A percentile compares a stretch with the other conserved stretches of the same genome.
These are phyloP conservation scores for Boechera stricta DNA, from an alignment of 345 rosid species.

Conservation along the genomic window DNA sequence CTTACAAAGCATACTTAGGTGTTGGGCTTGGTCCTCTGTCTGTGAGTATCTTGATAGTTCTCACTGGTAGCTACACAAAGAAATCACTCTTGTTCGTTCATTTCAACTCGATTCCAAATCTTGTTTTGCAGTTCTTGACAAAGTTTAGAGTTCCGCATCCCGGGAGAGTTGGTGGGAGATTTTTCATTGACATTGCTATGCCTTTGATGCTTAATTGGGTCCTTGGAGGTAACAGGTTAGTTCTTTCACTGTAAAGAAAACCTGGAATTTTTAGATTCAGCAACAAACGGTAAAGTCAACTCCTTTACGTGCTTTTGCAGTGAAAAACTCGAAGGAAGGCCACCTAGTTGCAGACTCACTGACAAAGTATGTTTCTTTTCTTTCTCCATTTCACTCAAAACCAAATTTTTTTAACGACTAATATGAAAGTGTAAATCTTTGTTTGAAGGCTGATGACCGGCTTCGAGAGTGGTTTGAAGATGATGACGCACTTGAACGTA, in stretches of 20 bases:
- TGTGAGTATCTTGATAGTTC: slow-evolving; percentile 50
- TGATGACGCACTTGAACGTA: slow-evolving; percentile 79
- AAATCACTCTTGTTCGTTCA: neutral
- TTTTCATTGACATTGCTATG: slow-evolving; percentile 78
- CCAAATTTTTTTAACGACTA: neutral
- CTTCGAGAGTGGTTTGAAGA: slow-evolving; percentile 58
- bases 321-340: slow-evolving; percentile 83
- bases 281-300: neutral
- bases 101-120: neutral
- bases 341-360: slow-evolving; percentile 77
- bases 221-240: slow-evolving; percentile 90
- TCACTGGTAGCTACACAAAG: slow-evolving; percentile 7
- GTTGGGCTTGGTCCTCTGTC: slow-evolving; percentile 96
- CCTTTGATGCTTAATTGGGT: slow-evolving; percentile 91
- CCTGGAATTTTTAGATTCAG: neutral
- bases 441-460: slow-evolving; percentile 50
- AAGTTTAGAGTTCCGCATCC: slow-evolving; percentile 90
- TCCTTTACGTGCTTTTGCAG: slow-evolving; percentile 45
- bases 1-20: slow-evolving; percentile 93
- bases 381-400: neutral
- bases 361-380: slow-evolving; percentile 61
- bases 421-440: neutral
- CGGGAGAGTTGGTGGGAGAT: slow-evolving; percentile 85
- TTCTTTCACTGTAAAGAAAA: neutral
- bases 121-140: slow-evolving; percentile 70